Evolutionary conservation across 345 rosid species (phyloP).

Genomic region (Corchorus capsularis): DNA sequence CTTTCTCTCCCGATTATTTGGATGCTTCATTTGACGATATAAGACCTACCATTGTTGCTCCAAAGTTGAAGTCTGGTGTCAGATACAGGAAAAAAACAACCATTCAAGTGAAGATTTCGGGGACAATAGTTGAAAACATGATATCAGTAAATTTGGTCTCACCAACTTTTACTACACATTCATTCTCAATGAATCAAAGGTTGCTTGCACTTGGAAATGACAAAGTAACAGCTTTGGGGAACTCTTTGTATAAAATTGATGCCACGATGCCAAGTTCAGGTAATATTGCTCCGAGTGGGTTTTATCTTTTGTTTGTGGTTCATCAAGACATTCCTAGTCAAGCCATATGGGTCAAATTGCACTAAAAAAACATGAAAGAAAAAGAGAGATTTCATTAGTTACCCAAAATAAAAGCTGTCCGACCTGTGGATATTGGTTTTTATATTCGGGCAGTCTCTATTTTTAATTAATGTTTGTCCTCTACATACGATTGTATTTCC

Average conservation of each 20-base stretch:
- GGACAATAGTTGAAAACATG: slow-evolving; percentile 6
- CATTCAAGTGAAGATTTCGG: slow-evolving; percentile 42
- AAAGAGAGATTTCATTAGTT: not conserved
- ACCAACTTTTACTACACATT: slow-evolving; percentile 80
- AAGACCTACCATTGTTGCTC: slow-evolving; percentile 53
- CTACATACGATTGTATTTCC: not conserved
- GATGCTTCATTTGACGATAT: slow-evolving; percentile 27
- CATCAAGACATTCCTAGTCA: slow-evolving; percentile 66
- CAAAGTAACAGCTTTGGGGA: slow-evolving; percentile 28
- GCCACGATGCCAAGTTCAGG: slow-evolving; percentile 48
- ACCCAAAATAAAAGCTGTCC: no score
- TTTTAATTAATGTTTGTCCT: no score
- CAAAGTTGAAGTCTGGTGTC: slow-evolving; percentile 29
- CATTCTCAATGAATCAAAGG: slow-evolving; percentile 83
- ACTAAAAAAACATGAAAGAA: slow-evolving; percentile 4
- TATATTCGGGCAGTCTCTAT: no score
- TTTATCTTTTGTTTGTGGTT: slow-evolving; percentile 69
- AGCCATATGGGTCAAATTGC: slow-evolving; percentile 65
- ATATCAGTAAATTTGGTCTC: slow-evolving; percentile 64
- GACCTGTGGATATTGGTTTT: no score
- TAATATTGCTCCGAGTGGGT: slow-evolving; percentile 67
- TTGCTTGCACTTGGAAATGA: slow-evolving; percentile 54
- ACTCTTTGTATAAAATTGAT: slow-evolving; percentile 36
- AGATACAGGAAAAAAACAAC: slow-evolving; percentile 30
- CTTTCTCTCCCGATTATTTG: slow-evolving; percentile 67